phyloP scores from a whole-genome alignment of 352 stramenopile species.

The Globisporangium recalcitrans region DNA sequence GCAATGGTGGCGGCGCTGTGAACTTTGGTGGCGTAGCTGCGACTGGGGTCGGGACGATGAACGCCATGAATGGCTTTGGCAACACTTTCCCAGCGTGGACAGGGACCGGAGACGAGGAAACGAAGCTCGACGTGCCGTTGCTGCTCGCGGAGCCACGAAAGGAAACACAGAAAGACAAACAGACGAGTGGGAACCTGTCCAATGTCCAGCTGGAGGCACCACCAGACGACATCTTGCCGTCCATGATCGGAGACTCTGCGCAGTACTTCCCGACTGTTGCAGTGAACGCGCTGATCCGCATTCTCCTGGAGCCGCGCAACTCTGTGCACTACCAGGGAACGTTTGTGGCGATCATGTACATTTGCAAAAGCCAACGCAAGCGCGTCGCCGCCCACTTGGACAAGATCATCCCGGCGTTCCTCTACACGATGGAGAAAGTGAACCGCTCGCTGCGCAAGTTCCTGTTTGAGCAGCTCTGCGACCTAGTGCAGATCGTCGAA shows the following conservation, averaged over 20 bases:
- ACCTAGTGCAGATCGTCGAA: conserved; percentile 95
- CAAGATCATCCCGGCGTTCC: conserved; percentile 96
- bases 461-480: conserved; percentile 94
- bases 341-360: conserved; percentile 98
- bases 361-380: conserved; percentile 95
- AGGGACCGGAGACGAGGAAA: conserved; percentile 37
- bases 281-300: conserved; percentile 95
- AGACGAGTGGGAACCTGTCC: conserved; percentile 61
- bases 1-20: conserved; percentile 15
- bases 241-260: conserved; percentile 81
- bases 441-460: conserved; percentile 90
- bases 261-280: conserved; percentile 97
- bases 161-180: conserved; percentile 62
- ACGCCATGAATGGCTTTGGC: conserved; percentile 15
- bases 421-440: conserved; percentile 90
- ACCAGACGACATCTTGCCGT: conserved; percentile 71
- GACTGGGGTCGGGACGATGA: conserved; percentile 26
- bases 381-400: conserved; percentile 94
- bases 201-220: conserved; percentile 59
- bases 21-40: conserved; percentile 19
- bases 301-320: conserved; percentile 95
- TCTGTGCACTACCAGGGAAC: conserved; percentile 96
- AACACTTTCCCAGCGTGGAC: conserved; percentile 14
- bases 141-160: conserved; percentile 48
- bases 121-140: conserved; percentile 39